Conservation (phyloP, 495 filamentous ascomycete genomes). For the Corynascus novoguineensis region DNA sequence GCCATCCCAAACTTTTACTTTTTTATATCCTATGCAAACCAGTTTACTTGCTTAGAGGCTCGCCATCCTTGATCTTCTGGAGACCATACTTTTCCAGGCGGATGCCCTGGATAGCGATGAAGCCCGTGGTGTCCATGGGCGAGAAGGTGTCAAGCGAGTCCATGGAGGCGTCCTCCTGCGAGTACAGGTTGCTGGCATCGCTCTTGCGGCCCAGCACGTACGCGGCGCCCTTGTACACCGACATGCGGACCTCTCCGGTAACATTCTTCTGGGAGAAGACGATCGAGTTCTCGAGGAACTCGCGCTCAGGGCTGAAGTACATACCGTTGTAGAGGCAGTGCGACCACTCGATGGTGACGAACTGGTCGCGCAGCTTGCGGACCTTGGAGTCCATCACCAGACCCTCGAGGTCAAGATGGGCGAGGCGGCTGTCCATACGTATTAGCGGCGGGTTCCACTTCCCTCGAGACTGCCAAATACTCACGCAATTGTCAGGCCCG, state of each 20-base stretch:
- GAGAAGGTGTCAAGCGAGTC: constrained; percentile 78
- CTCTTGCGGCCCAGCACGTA: constrained; percentile 68
- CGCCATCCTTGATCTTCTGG: constrained; percentile 59
- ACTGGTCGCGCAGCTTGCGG: constrained; percentile 76
- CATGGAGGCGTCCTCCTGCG: constrained; percentile 75
- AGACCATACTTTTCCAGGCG: constrained; percentile 85
- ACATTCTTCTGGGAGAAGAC: constrained; percentile 56
- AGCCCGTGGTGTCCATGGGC: constrained; percentile 62
- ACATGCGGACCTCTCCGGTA: constrained; percentile 65
- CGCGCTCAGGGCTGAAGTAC: constrained; percentile 78
- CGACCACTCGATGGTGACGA: constrained; percentile 70
- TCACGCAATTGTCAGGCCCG: constrained; percentile 27
- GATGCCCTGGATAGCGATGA: constrained; percentile 78
- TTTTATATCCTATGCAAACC: neutral
- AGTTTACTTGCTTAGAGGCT: constrained; percentile 33
- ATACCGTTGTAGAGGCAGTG: constrained; percentile 66
- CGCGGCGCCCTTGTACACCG: constrained; percentile 71
- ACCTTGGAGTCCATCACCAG: constrained; percentile 81
- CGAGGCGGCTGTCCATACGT: constrained; percentile 51
- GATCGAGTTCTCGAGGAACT: constrained; percentile 61
- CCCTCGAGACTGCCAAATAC: neutral
- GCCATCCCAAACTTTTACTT: constrained; percentile 6
- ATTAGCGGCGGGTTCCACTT: neutral
- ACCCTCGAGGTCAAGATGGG: constrained; percentile 79
- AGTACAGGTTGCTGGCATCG: constrained; percentile 81